Percentiles rank a stretch among this genome's conserved stretches.
phyloP scores from a whole-genome alignment of 306 rosid species.

The Lathyrus aphaca region DNA sequence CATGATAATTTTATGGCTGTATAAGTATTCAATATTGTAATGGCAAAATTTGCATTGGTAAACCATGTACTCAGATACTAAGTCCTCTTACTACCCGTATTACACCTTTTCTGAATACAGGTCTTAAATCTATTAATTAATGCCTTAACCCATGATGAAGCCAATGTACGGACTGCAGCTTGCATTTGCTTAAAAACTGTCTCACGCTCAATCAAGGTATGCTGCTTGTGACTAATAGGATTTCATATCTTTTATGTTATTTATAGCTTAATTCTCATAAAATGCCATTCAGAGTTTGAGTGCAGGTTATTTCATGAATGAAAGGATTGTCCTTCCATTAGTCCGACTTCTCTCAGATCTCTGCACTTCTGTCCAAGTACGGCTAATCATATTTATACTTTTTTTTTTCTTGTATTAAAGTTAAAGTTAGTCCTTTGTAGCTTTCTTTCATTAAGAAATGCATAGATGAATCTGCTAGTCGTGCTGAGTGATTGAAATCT shows the following conservation, averaged over 20 bases:
- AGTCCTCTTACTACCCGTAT: conserved; percentile 33
- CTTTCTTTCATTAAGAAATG: conserved; percentile 17
- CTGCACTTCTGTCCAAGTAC: conserved; percentile 85
- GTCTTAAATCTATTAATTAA: conserved; percentile 58
- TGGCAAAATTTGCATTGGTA: conserved; percentile 30
- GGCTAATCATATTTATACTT: conserved; percentile 24
- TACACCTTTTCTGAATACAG: conserved; percentile 46
- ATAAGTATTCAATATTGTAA: conserved; percentile 24
- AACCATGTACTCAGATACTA: conserved; percentile 19
- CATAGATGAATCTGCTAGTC: background rate
- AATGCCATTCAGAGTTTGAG: conserved; percentile 76
- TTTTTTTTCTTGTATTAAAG: conserved; percentile 21
- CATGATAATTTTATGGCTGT: conserved; percentile 29
- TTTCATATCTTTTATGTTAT: conserved; percentile 33
- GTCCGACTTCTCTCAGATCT: conserved; percentile 78
- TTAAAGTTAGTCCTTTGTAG: conserved; percentile 4
- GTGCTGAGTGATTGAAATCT: background rate
- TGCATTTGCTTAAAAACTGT: conserved; percentile 88
- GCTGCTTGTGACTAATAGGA: conserved; percentile 37
- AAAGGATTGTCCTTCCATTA: conserved; percentile 72
- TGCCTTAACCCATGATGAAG: conserved; percentile 71
- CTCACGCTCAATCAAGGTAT: conserved; percentile 92
- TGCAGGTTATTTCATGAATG: conserved; percentile 90
- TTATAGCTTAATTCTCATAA: conserved; percentile 45
- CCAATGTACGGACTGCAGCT: conserved; percentile 76